Conservation (phyloP, 78 protist species). For the Mantamonas sphyraenae region DNA sequence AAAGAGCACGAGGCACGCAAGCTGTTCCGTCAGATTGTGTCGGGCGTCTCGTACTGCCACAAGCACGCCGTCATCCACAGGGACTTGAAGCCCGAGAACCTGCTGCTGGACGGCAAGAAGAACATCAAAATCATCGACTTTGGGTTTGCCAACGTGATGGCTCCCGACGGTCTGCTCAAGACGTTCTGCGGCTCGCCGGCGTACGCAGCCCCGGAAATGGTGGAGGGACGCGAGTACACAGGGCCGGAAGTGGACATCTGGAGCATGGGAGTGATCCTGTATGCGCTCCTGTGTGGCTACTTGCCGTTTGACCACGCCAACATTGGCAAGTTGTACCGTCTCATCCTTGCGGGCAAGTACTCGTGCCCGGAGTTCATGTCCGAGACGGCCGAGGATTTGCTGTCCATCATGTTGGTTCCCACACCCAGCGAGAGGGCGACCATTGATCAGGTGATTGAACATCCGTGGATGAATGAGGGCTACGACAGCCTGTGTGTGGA, state of each 20-base stretch:
- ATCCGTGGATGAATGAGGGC: conserved; percentile 41
- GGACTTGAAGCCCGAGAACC: too few species aligned
- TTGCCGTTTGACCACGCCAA: conserved; percentile 43
- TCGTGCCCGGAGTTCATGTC: too few species aligned
- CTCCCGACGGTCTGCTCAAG: conserved; percentile 44
- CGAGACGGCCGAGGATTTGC: conserved; percentile 6
- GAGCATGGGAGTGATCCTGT: conserved; percentile 48
- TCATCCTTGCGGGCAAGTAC: too few species aligned
- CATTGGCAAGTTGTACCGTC: too few species aligned
- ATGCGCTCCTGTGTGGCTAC: conserved; percentile 18
- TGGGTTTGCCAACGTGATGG: conserved; percentile 53
- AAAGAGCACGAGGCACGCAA: conserved; percentile 63
- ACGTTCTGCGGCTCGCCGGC: conserved; percentile 70
- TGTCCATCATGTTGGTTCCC: conserved; percentile 29
- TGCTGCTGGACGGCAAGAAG: conserved; percentile 28
- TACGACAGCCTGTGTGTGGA: neutral
- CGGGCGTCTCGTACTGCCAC: conserved; percentile 76
- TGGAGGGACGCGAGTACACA: conserved; percentile 45
- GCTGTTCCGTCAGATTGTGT: conserved; percentile 62
- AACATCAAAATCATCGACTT: conserved; percentile 70
- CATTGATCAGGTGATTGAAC: conserved; percentile 3
- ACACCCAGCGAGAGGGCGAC: conserved; percentile 12
- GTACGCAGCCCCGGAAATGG: conserved; percentile 76
- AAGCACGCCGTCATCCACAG: too few species aligned
- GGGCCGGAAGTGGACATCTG: conserved; percentile 65